Evolutionary conservation across 768 basidiomycete genomes (phyloP), one percentile per base, ranked within the genome.

Genomic region (Neoboletus magnificus): DNA sequence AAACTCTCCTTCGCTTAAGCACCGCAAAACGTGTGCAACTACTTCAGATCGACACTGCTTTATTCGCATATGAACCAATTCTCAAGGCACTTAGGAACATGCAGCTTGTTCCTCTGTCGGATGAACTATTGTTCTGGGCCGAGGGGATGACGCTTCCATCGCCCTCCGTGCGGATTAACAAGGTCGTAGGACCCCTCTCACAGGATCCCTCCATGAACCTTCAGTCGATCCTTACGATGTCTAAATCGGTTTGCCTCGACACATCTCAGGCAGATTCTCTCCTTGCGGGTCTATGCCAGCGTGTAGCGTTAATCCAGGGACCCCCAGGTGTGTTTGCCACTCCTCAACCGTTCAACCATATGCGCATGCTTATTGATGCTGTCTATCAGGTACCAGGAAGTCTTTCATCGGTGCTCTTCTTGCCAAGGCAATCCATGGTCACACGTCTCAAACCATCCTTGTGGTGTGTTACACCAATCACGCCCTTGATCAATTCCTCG

Each of bases 381-480:
- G 18, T 12, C 22, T 49, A 11, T 8, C 29, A 88, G 87, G 87
- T 1, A 89, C 87, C 0, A 87, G 87, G 1, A 89, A 89, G 54
- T 87, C 85, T 0, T 87, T 87, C 62, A 82, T 89, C 23, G 87
- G 87, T 0, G 84, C 84, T 0, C 73, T 88, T 1, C 68, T 88
- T 0, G 85, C 84, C 0, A 88, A 87, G 60, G 71, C 78, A 4
- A 67, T 87, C 6, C 78, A 86, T 42, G 77, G 81, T 15, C 67
- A 69, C 50, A 79, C 80, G 0, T 18, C 61, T 0, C 72, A 76
- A 48, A 82, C 65, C 0, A 86, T 89, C 23, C 78, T 89, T 5
- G 84, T 88, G 1, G 82, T 86, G 18, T 87, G 86, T 59, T 88
- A 82, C 57, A 89, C 87, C 1, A 89, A 89, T 54, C 87, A 89